Evolutionary conservation across 1,284 basidiomycete species (phyloP), one percentile per base, ranked within the genome.

Genomic region (Ustilago cynodontis): DNA sequence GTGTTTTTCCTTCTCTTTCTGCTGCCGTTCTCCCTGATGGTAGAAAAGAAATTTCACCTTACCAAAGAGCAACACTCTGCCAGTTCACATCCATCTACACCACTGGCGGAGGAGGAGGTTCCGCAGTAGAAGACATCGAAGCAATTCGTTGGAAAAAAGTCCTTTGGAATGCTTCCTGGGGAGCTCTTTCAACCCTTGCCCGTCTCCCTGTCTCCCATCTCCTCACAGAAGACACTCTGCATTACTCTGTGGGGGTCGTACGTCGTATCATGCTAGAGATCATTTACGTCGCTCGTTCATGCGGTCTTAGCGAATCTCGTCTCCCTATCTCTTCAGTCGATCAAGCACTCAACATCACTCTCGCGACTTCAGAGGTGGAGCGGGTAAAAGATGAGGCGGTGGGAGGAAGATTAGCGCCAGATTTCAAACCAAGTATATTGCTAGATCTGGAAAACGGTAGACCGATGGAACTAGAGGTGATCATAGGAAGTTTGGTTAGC

Each of bases 91-190:
- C 78, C 10, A 66, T 88, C 14, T 79, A 88, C 54, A 65, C 65
- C 6, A 43, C 67, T 1, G 88, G 87, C 20, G 88, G 88, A 0
- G 86, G 86, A 13, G 73, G 78, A 1, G 84, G 85, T 4, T 79
- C 85, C 1, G 81, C 86, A 13, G 84, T 86, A 0, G 80, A 87
- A 2, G 88, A 88, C 59, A 88, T 89, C 62, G 87, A 88, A 74
- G 82, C 82, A 14, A 86, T 87, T 63, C 82, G 88, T 59, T 89
- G 88, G 88, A 84, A 87, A 53, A 89, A 89, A 73, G 68, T 79
- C 11, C 69, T 83, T 22, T 85, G 83, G 82, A 85, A 85, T 47
- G 74, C 78, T 1, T 71, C 75, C 18, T 85, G 83, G 83, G 83
- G 83, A 18, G 82, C 77, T 0, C 62, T 83, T 0, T 87, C 87